Conservation (phyloP, 495 filamentous ascomycete genomes). For the Annulohypoxylon nitens region DNA sequence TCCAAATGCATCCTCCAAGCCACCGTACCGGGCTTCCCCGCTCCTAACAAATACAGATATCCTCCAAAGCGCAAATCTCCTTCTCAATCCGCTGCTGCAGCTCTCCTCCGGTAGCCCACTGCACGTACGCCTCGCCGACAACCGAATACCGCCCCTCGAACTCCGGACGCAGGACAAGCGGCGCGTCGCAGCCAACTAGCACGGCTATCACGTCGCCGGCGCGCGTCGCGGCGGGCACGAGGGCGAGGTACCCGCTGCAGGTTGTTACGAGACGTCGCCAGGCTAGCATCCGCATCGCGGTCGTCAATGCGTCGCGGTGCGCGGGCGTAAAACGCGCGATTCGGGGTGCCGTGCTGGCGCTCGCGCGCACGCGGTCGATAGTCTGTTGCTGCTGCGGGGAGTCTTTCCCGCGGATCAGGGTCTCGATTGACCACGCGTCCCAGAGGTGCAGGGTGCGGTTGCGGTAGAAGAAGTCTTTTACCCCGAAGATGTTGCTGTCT, state of each 20-base stretch:
- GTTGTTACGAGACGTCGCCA: conserved; percentile 21
- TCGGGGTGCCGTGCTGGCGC: not conserved
- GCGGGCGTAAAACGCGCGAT: not conserved
- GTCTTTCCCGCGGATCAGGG: conserved; percentile 9
- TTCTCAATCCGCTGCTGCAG: conserved; percentile 9
- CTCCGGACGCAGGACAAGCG: conserved; percentile 20
- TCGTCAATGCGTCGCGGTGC: conserved; percentile 14
- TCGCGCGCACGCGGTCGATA: not conserved
- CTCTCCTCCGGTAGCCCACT: conserved; percentile 24
- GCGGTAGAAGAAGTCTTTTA: conserved; percentile 37
- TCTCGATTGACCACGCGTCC: not conserved
- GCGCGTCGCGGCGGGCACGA: conserved; percentile 25
- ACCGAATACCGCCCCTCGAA: conserved; percentile 4
- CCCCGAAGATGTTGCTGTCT: conserved; percentile 32
- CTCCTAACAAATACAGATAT: conserved; percentile 19
- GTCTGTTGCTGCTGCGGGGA: not conserved
- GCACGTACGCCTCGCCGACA: conserved; percentile 27
- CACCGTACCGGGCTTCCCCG: not conserved
- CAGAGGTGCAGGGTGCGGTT: conserved; percentile 9
- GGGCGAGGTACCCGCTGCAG: conserved; percentile 9
- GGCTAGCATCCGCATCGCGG: conserved; percentile 6
- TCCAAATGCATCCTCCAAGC: not conserved
- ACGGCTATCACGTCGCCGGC: conserved; percentile 20
- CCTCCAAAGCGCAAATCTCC: conserved; percentile 1
- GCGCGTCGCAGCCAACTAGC: conserved; percentile 18